Percentiles rank a stretch among this genome's conserved stretches.
Conservation (phyloP, 1,139 yeast genomes). For the Entelexis paramagnoliae region DNA sequence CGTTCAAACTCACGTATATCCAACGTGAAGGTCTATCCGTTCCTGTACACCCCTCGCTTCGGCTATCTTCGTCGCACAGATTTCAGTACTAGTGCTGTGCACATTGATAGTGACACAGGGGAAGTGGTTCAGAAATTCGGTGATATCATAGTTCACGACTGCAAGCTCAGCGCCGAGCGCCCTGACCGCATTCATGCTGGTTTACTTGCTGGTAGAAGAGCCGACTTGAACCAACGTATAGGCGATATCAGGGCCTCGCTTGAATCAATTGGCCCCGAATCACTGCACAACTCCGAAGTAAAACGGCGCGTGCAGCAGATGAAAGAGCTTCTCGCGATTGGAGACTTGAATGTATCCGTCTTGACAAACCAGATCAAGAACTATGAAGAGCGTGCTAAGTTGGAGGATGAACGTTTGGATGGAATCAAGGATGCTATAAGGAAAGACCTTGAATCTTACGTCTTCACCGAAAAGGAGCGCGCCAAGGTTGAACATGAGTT, state of each 20-base stretch:
- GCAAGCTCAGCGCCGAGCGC: slow-evolving; percentile 44
- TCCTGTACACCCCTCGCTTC: slow-evolving; percentile 65
- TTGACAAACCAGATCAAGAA: slow-evolving; percentile 22
- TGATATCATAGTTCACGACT: slow-evolving; percentile 53
- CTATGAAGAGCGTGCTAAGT: not conserved
- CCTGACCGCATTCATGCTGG: slow-evolving; percentile 30
- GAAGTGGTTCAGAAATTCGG: slow-evolving; percentile 51
- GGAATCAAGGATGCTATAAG: not conserved
- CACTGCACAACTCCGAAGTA: slow-evolving; percentile 1
- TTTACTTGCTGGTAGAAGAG: slow-evolving; percentile 28
- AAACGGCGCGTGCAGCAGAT: slow-evolving; percentile 15
- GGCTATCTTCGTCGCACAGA: slow-evolving; percentile 61
- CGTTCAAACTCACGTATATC: slow-evolving; percentile 38
- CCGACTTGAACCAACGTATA: slow-evolving; percentile 41
- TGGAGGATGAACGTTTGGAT: not conserved
- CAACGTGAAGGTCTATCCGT: slow-evolving; percentile 48
- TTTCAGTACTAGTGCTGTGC: slow-evolving; percentile 27
- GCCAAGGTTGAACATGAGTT: not conserved
- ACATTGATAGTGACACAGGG: slow-evolving; percentile 28
- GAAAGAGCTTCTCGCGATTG: slow-evolving; percentile 11
- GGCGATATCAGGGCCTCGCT: slow-evolving; percentile 32
- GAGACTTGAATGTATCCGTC: slow-evolving; percentile 16
- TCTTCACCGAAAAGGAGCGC: not conserved
- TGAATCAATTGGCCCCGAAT: slow-evolving; percentile 27
- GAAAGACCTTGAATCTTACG: slow-evolving; percentile 1